phyloP scores from a whole-genome alignment of 2,329 filamentous ascomycete species.

The Fusarium falciforme region DNA sequence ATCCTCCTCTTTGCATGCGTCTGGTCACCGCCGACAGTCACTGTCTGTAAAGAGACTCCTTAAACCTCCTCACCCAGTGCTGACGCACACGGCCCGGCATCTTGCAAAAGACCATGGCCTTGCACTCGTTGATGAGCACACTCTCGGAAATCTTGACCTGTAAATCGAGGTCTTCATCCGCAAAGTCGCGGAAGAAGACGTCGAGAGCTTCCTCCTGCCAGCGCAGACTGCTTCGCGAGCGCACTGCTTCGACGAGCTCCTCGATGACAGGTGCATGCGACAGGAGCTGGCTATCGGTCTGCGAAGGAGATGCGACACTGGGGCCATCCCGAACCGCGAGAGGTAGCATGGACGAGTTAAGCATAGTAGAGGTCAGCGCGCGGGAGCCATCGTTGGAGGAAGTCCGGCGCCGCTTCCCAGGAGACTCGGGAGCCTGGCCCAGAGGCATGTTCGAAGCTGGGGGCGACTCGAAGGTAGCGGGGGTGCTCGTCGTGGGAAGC shows the following conservation, averaged over 20 bases:
- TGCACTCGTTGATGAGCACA: slow-evolving; percentile 68
- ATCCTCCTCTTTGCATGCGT: neutral
- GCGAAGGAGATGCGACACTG: slow-evolving; percentile 31
- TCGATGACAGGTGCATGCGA: slow-evolving; percentile 47
- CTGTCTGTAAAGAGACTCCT: slow-evolving; percentile 49
- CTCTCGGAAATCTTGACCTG: slow-evolving; percentile 71
- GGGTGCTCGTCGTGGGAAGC: slow-evolving; percentile 37
- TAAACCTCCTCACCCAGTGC: slow-evolving; percentile 67
- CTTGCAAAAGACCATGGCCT: slow-evolving; percentile 72
- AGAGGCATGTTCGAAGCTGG: slow-evolving; percentile 28
- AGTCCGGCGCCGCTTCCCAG: slow-evolving; percentile 50
- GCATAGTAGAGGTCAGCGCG: slow-evolving; percentile 35
- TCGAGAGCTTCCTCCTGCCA: slow-evolving; percentile 71
- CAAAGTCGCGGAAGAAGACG: slow-evolving; percentile 69
- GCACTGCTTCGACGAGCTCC: slow-evolving; percentile 56
- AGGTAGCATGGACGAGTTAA: slow-evolving; percentile 46
- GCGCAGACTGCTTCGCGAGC: slow-evolving; percentile 52
- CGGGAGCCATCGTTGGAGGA: slow-evolving; percentile 44
- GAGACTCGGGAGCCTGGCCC: slow-evolving; percentile 45
- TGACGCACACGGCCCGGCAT: slow-evolving; percentile 64
- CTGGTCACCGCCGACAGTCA: neutral
- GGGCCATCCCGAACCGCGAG: slow-evolving; percentile 33
- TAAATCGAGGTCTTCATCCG: slow-evolving; percentile 66
- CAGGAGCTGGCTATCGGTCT: slow-evolving; percentile 31
- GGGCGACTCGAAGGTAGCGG: slow-evolving; percentile 37